Evolutionary conservation across 805 yeast genomes (phyloP), one percentile per base, ranked within the genome.

Genomic region (Candida boleticola): DNA sequence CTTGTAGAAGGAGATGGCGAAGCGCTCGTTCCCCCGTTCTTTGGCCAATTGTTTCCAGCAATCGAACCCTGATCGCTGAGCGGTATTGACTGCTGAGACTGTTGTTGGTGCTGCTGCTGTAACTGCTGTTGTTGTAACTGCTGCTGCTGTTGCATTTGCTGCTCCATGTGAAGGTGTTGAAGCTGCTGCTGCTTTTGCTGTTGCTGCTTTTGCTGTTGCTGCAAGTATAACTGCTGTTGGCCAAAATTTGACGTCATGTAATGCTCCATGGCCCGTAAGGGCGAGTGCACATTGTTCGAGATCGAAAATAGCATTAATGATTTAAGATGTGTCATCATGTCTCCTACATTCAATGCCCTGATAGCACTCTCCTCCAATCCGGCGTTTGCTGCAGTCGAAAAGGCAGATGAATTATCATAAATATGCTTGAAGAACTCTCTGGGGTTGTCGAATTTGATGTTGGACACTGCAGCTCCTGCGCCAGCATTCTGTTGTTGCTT

Each of bases 341-440:
- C 93, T 32, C 89, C 76, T 3, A 85, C 78, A 58, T 86, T 92
- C 64, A 88, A 62, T 18, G 82, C 71, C 45, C 92, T 66, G 79
- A 86, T 76, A 5, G 86, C 80, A 30, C 74, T 74, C 39, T 77
- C 81, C 41, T 79, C 81, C 4, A 85, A 60, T 0, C 95, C 95
- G 47, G 76, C 76, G 41, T 74, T 73, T 3, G 81, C 67, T 42
- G 81, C 62, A 31, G 66, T 65, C 35, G 71, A 66, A 47, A 71
- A 71, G 0, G 82, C 80, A 32, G 64, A 62, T 30, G 72, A 67
- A 27, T 64, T 43, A 3, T 44, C 37, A 35, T 49, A 50, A 2
- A 62, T 27, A 18, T 48, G 43, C n/a, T 47, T 45, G 39, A 63
- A 40, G 37, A 60, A 55, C 21, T 53, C 62, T 6, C 39, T 47